Base-by-base conservation (phyloP, 306 rosid genomes). In the Cajanus cajan region DNA sequence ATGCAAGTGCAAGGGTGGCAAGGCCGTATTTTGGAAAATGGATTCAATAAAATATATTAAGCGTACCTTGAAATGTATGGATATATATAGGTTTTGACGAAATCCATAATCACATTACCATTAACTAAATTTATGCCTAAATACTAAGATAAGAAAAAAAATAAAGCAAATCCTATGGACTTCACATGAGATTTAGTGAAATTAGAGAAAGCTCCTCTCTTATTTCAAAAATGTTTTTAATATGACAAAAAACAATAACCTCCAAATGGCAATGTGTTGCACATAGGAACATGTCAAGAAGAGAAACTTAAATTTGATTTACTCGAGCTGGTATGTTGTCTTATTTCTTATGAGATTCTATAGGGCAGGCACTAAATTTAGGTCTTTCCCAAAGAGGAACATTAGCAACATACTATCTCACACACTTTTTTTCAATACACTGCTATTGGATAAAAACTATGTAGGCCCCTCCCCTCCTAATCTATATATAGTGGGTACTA, bases 61-160 rank as follows among this genome's bases (percentile, higher is more conserved):
- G 37, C 21, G 47, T 33, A 22, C 68, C 54, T 19, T 15, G 70
- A 70, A 24, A 65, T 21, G 36, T 7, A 18, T 25, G 31, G 62
- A 41, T n/a, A 15, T 7, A 13, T 9, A 59, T 2, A 61, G 36
- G 48, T 55, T 52, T 36, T 13, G 50, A 52, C 12, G 18, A 67
- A 24, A n/a, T 40, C n/a, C 18, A 45, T 40, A 51, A 71, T 41
- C 51, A 54, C 40, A 40, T 11, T 25, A 37, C 13, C 68, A 44
- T 73, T 71, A 71, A 15, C 63, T 71, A 50, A 71, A 71, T 47
- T 28, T 65, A 65, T 19, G 8, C 50, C 33, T 39, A 66, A 19
- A 66, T 39, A 66, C 7, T 68, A 64, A 37, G 28, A 37, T 36
- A 64, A 36, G 24, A 16, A n/a, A 7, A n/a, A 16, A 41, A 64